phyloP scores from a whole-genome alignment of 2,329 filamentous ascomycete genomes.

The Botrytis sinoallii region DNA sequence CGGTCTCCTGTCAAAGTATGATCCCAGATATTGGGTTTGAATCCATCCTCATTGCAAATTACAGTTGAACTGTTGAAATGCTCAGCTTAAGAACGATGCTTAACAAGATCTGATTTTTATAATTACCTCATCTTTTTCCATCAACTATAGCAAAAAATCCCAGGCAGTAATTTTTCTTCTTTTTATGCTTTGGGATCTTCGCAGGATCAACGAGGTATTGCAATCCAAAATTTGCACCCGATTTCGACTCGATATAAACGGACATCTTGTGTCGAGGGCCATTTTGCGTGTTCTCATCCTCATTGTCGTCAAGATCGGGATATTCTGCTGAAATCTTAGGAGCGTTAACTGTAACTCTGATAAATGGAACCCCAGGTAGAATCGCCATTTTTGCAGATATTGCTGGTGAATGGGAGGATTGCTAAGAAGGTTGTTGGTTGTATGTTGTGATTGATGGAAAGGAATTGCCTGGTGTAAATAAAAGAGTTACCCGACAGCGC shows the following conservation, averaged over 20 bases:
- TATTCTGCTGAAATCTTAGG: not conserved
- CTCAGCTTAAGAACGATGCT: not conserved
- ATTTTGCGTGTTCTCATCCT: not conserved
- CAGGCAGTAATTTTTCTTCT: not conserved
- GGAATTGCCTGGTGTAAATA: not conserved
- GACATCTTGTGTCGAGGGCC: not conserved
- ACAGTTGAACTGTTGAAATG: not conserved
- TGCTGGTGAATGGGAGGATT: not conserved
- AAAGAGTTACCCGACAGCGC: not conserved
- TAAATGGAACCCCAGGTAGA: conserved; percentile 1
- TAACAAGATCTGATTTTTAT: not conserved
- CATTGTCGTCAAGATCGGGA: not conserved
- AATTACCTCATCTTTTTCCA: not conserved
- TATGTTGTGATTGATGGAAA: not conserved
- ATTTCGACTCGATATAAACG: conserved; percentile 8
- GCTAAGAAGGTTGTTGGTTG: not conserved
- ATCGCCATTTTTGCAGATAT: conserved; percentile 4
- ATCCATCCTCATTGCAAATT: conserved; percentile 15
- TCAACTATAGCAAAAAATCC: conserved; percentile 14
- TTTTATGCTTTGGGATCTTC: not conserved
- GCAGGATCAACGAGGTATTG: not conserved
- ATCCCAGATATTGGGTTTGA: not conserved
- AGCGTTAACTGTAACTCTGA: not conserved
- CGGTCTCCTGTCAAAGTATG: not conserved
- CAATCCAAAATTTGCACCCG: not conserved